phyloP scores from a whole-genome alignment of 371 early-diverging fungal species.

The Umbelopsis sp. region DNA sequence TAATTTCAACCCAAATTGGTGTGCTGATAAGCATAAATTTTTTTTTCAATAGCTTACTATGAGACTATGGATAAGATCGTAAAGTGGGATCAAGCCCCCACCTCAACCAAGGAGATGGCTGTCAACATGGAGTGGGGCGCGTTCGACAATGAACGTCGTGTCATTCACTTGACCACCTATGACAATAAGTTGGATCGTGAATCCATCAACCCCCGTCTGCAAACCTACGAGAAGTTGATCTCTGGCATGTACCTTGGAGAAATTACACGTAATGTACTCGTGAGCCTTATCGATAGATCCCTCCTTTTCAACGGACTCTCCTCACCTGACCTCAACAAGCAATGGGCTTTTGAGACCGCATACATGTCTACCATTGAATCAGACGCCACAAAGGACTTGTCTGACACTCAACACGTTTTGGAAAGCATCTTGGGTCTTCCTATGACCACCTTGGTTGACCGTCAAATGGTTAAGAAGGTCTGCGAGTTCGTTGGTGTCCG shows the following conservation, averaged over 20 bases:
- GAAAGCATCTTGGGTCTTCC: constrained; percentile 73
- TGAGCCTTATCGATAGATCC: constrained; percentile 84
- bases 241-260: constrained; percentile 97
- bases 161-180: constrained; percentile 83
- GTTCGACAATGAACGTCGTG: constrained; percentile 76
- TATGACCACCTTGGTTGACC: constrained; percentile 74
- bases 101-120: constrained; percentile 67
- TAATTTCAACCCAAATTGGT: background rate
- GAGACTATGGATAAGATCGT: constrained; percentile 70
- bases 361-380: constrained; percentile 89
- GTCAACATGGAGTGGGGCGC: constrained; percentile 94
- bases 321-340: constrained; percentile 70
- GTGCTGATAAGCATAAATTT: background rate
- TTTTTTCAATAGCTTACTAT: constrained; percentile 61
- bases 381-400: constrained; percentile 71
- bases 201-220: constrained; percentile 78
- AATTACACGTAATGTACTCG: constrained; percentile 77
- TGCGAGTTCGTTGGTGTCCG: constrained; percentile 86
- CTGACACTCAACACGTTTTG: constrained; percentile 71
- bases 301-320: constrained; percentile 75
- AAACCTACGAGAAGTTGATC: constrained; percentile 94
- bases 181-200: constrained; percentile 86
- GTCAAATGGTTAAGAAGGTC: constrained; percentile 78
- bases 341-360: constrained; percentile 86
- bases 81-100: constrained; percentile 73